phyloP scores from a whole-genome alignment of 2,329 filamentous ascomycete genomes.

The Sporothrix mexicana region DNA sequence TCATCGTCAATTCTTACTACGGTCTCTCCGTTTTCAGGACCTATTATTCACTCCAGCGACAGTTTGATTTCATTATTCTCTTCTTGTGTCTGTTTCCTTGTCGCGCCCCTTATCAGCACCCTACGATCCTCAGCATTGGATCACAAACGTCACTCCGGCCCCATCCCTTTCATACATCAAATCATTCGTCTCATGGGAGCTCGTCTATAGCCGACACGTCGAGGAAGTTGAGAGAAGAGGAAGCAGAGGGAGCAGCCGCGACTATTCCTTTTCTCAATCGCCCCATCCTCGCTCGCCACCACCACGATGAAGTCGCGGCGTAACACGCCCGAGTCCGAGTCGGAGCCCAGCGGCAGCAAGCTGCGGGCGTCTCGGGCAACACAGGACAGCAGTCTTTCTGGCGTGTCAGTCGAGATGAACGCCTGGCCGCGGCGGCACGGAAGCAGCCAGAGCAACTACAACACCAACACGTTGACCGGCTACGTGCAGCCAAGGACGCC shows the following conservation, averaged over 20 bases:
- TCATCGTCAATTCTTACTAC: neutral
- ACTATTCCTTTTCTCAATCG: neutral
- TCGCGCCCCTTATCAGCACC: too few species aligned
- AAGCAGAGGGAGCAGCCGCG: neutral
- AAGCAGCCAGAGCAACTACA: constrained; percentile 1
- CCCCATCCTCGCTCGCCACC: neutral
- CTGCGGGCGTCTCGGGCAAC: neutral
- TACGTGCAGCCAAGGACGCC: constrained; percentile 11
- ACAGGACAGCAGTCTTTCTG: constrained; percentile 19
- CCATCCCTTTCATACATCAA: neutral
- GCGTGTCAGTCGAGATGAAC: constrained; percentile 28
- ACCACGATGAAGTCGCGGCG: constrained; percentile 28
- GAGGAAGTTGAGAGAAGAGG: neutral
- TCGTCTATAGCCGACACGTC: constrained; percentile 12
- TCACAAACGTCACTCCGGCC: neutral
- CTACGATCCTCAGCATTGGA: neutral
- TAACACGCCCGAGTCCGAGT: constrained; percentile 30
- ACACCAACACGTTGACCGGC: neutral
- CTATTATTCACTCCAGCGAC: neutral
- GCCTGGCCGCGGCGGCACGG: constrained; percentile 5
- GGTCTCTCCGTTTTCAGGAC: neutral
- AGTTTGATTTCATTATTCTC: neutral
- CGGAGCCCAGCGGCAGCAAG: constrained; percentile 24
- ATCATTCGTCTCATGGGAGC: neutral
- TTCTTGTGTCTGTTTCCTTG: neutral